These are phyloP conservation scores for Fusarium chaquense DNA, from an alignment of 2,329 filamentous ascomycete genomes.

Conservation along the genomic window DNA sequence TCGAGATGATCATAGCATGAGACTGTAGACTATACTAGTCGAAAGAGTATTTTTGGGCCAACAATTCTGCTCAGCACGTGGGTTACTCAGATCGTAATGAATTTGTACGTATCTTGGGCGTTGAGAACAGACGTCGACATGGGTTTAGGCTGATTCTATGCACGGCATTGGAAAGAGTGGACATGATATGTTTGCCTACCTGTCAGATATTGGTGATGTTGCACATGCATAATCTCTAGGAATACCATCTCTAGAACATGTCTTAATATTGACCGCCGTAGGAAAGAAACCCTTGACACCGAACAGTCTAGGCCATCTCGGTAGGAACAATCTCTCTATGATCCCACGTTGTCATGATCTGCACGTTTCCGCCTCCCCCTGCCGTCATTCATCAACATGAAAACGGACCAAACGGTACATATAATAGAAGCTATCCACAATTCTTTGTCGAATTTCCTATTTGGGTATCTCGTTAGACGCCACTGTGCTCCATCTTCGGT, in stretches of 20 bases:
- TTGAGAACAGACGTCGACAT: constrained; percentile 22
- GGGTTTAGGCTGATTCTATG: constrained; percentile 21
- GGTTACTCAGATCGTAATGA: background rate
- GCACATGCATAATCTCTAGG: constrained; percentile 6
- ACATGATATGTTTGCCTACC: background rate
- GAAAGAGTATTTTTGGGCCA: background rate
- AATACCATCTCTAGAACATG: background rate
- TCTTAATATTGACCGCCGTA: background rate
- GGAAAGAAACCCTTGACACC: background rate
- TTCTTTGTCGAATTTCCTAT: constrained; percentile 7
- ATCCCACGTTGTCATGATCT: constrained; percentile 6
- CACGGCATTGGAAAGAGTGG: constrained; percentile 23
- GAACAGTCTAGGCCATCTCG: constrained; percentile 10
- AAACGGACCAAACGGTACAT: background rate
- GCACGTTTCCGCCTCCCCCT: background rate
- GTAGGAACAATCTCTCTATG: background rate
- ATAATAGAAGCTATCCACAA: background rate
- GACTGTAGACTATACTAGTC: background rate
- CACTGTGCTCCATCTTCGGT: constrained; percentile 15
- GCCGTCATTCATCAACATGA: background rate
- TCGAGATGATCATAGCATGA: constrained; percentile 7
- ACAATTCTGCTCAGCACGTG: background rate
- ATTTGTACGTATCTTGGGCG: background rate
- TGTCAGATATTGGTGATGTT: background rate
- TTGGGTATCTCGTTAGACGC: background rate